A percentile compares a stretch with the other conserved stretches of the same genome.
phyloP scores from a whole-genome alignment of 2,329 filamentous ascomycete species.

The Aspergillus sp. region DNA sequence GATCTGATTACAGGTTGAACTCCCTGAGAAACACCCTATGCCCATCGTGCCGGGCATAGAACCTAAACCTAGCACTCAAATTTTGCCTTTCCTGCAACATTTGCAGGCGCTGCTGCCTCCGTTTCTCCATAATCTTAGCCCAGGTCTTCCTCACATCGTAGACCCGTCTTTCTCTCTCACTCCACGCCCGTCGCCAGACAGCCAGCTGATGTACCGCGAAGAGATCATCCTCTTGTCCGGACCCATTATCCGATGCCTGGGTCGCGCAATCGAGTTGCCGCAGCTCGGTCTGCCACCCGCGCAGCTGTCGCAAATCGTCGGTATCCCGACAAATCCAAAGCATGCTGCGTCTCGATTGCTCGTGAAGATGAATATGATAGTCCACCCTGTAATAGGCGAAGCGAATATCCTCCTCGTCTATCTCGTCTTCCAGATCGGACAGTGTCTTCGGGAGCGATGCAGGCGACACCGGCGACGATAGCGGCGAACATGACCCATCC shows the following conservation, averaged over 20 bases:
- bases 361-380: slow-evolving; percentile 27
- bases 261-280: not conserved
- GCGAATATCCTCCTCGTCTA: not conserved
- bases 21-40: slow-evolving; percentile 4
- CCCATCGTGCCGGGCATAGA: slow-evolving; percentile 4
- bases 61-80: slow-evolving; percentile 2
- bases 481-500: too few species aligned
- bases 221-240: not conserved
- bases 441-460: too few species aligned
- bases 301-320: slow-evolving; percentile 19
- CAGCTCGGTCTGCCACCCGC: slow-evolving; percentile 18
- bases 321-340: slow-evolving; percentile 23
- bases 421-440: not conserved
- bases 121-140: slow-evolving; percentile 8
- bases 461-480: too few species aligned
- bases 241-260: too few species aligned
- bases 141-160: slow-evolving; percentile 5
- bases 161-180: slow-evolving; percentile 2
- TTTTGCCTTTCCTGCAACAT: not conserved
- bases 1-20: slow-evolving; percentile 1
- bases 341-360: slow-evolving; percentile 13
- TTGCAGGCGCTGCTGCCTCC: slow-evolving; percentile 2
- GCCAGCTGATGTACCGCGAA: slow-evolving; percentile 3
- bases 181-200: slow-evolving; percentile 7
- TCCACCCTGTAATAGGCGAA: slow-evolving; percentile 25